Base-by-base conservation (phyloP, 75 land plant genomes). In the Picea glauca region DNA sequence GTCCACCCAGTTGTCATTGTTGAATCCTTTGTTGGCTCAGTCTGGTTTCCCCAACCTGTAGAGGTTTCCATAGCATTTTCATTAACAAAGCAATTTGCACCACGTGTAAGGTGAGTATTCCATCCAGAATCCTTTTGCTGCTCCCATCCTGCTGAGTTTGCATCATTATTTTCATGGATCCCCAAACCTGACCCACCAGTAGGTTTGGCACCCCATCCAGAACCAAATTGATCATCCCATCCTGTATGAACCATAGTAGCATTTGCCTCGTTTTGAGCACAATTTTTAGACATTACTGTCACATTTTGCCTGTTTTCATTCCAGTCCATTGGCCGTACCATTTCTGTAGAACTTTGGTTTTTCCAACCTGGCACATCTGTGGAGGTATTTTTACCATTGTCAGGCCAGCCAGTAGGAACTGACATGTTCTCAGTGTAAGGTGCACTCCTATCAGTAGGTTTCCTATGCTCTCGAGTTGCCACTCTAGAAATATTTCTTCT, bases 1-100 rank as follows among this genome's bases (percentile, higher is more conserved):
- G 73, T 70, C 73, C 73, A 70, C 11, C 54, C 73, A 38, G 73
- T 70, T 20, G 73, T 70, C 43, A 70, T n/a, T 43, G 73, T 70
- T 7, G 73, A 70, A 20, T 70, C n/a, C n/a, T 21, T 70, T 20
- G 73, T 70, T 43, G 73, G 73, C 73, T 70, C 73, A 2, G 50
- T 70, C 50, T 70, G 73, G 73, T 70, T 40, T 20, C 54, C 73
- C 73, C 54, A 40, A 50, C 56, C 56, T 50, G 56, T 9, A 50
- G 56, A 50, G 56, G 56, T 50, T 50, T 50, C 56, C 56, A 50
- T 50, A 50, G 56, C 12, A 9, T 50, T 50, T 50, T 50, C 56
- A 11, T 50, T 50, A 9, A 11, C 56, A 50, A 11, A 50, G 56
- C 56, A 50, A 50, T 50, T 50, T 50, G 13, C 56, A 50, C 56